Base-by-base conservation (phyloP, 2,329 filamentous ascomycete genomes). In the Podosphaera fusca region DNA sequence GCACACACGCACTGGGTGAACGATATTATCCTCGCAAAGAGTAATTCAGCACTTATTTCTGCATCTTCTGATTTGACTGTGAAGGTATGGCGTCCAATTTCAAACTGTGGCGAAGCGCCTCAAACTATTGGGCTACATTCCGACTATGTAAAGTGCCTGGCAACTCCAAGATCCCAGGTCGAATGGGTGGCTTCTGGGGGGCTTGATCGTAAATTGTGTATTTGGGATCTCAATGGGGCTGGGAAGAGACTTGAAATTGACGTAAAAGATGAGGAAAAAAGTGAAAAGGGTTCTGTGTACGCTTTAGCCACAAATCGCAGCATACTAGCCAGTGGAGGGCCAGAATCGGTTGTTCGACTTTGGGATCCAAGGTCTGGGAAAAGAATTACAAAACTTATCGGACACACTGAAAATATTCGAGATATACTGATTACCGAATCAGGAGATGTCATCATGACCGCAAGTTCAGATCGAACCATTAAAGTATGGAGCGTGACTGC, bases 401-500 rank as follows among this genome's bases (percentile, higher is more conserved):
- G 92, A 4, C 92, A 98, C 68, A 94, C 90, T 29, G 89, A 94
- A 73, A 95, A 90, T 62, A 83, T 98, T 62, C 82, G 92, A 53
- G 84, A 90, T 63, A 88, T 98, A 60, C 74, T 98, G 56, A 81
- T 98, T 61, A 94, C 87, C 64, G 81, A 90, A 63, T 81, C 85
- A 59, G 89, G 87, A 45, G 88, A 95, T 67, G 94, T 82, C 46
- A 86, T 98, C 63, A 79, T 98, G 75, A 95, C 90, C 0, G 89
- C 87, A 12, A 95, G 89, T 63, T 90, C 90, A 1, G 92, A 98
- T 68, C 88, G 94, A 70, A 96, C 92, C 0, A 84, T 98, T 72
- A 98, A 98, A 72, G 81, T 96, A 58, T 98, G 92, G 92, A 95
- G 89, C 62, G 82, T 96, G 63, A 92, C 86, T 9, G 90, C 88